phyloP scores from a whole-genome alignment of 176 grass and related monocot species.

The Zea luxurians region DNA sequence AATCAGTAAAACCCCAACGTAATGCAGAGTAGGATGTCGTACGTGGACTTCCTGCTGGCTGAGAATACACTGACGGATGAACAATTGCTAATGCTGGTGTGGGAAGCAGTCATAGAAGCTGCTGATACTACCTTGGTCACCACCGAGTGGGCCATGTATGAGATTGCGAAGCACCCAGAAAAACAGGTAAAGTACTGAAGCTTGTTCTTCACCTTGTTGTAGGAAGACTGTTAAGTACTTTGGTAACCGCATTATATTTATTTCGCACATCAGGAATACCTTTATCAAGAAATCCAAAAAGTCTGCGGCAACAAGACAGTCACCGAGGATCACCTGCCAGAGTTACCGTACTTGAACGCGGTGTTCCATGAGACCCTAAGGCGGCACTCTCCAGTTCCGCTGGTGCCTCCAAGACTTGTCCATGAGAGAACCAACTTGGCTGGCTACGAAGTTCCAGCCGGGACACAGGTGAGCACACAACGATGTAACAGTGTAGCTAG shows the following conservation, averaged over 20 bases:
- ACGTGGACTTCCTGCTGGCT: constrained; percentile 66
- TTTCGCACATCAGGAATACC: constrained; percentile 53
- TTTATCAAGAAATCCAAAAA: constrained; percentile 65
- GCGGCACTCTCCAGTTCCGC: constrained; percentile 55
- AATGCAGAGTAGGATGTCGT: constrained; percentile 54
- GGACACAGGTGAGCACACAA: constrained; percentile 48
- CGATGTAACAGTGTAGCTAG: too few species aligned
- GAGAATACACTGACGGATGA: constrained; percentile 65
- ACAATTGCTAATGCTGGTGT: constrained; percentile 56
- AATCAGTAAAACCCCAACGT: background rate
- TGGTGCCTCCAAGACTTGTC: constrained; percentile 73
- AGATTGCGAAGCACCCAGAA: constrained; percentile 70
- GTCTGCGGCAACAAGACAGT: constrained; percentile 51
- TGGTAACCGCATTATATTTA: background rate
- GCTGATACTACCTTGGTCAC: constrained; percentile 76
- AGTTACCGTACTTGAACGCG: constrained; percentile 58
- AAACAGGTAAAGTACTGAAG: constrained; percentile 43
- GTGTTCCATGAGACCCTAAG: constrained; percentile 86
- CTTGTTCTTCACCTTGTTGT: background rate
- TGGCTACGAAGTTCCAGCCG: constrained; percentile 62
- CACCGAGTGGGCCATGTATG: constrained; percentile 89
- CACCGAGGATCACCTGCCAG: constrained; percentile 62
- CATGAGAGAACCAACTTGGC: constrained; percentile 64
- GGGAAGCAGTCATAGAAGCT: constrained; percentile 72
- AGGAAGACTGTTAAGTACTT: constrained; percentile 36